Conservation (phyloP, 768 basidiomycete species). For the Hydnomerulius pinastri region DNA sequence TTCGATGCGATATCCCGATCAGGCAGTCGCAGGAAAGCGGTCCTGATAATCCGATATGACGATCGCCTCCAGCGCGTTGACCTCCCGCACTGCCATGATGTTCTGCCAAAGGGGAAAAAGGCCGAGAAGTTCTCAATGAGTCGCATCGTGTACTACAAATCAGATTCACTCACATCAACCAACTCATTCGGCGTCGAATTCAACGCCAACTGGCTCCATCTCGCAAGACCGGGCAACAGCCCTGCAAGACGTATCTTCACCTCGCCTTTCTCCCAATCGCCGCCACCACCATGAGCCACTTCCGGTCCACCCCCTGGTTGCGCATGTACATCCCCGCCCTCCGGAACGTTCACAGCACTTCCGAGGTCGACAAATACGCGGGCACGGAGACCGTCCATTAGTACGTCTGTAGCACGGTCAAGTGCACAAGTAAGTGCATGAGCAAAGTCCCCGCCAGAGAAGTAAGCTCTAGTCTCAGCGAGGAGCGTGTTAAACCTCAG, state of each 20-base stretch:
- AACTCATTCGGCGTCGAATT: conserved; percentile 76
- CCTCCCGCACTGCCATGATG: conserved; percentile 62
- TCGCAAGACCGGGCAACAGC: conserved; percentile 75
- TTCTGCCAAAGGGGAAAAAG: conserved; percentile 45
- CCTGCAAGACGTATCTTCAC: conserved; percentile 71
- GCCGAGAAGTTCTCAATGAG: no score
- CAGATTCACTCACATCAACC: conserved; percentile 65
- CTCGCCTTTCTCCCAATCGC: conserved; percentile 31
- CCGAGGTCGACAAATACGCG: conserved; percentile 55
- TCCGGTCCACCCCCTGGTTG: conserved; percentile 15
- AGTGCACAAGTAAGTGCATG: conserved; percentile 72
- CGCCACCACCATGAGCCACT: conserved; percentile 13
- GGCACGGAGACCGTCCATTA: conserved; percentile 64
- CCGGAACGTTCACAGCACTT: conserved; percentile 9
- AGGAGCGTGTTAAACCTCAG: conserved; percentile 62
- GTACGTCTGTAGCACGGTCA: conserved; percentile 63
- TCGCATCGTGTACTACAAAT: no score
- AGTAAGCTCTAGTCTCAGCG: conserved; percentile 61
- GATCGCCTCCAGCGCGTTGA: conserved; percentile 69
- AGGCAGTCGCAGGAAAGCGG: conserved; percentile 27
- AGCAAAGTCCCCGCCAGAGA: conserved; percentile 70
- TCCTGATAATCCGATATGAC: conserved; percentile 71
- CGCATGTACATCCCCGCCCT: conserved; percentile 12
- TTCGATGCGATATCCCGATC: neutral
- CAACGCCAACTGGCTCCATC: conserved; percentile 74